Percentiles rank a stretch among this genome's conserved stretches.
These are phyloP conservation scores for Elaeis oleifera DNA, from an alignment of 202 grass and related monocot genomes.

Conservation along the genomic window DNA sequence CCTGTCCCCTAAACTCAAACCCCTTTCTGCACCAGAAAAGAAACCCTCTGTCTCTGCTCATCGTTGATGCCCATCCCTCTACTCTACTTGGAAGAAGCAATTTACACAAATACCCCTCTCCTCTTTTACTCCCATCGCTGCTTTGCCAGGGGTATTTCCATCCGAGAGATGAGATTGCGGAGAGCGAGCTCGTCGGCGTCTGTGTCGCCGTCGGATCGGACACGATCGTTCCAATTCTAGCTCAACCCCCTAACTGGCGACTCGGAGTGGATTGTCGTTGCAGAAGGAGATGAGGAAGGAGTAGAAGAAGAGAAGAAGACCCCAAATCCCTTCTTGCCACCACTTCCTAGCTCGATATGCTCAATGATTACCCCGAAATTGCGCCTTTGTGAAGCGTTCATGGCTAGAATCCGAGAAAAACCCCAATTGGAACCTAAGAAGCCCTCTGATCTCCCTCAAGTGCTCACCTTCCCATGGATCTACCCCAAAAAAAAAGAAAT, in stretches of 20 bases:
- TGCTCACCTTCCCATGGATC: no score
- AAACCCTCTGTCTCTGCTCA: no score
- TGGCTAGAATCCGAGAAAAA: no score
- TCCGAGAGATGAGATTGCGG: background rate
- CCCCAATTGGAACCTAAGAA: no score
- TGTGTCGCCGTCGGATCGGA: slow-evolving; percentile 16
- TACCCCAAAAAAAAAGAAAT: no score
- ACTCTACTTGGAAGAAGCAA: background rate
- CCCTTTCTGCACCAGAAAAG: no score
- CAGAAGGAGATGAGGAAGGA: slow-evolving; percentile 29
- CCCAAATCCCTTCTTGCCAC: slow-evolving; percentile 41
- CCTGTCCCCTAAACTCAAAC: no score
- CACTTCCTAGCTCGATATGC: slow-evolving; percentile 93
- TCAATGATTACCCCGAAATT: slow-evolving; percentile 73
- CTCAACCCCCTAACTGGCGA: slow-evolving; percentile 82
- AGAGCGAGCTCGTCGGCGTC: slow-evolving; percentile 1
- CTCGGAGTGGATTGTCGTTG: slow-evolving; percentile 85
- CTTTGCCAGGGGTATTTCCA: background rate
- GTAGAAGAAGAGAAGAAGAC: background rate
- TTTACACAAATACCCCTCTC: background rate
- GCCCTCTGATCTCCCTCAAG: no score
- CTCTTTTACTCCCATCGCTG: background rate
- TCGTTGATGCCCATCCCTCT: slow-evolving; percentile 26
- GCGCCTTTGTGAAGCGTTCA: slow-evolving; percentile 46
- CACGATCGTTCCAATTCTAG: slow-evolving; percentile 69